Evolutionary conservation across 306 rosid genomes (phyloP).

Genomic region (Quercus dentata): DNA sequence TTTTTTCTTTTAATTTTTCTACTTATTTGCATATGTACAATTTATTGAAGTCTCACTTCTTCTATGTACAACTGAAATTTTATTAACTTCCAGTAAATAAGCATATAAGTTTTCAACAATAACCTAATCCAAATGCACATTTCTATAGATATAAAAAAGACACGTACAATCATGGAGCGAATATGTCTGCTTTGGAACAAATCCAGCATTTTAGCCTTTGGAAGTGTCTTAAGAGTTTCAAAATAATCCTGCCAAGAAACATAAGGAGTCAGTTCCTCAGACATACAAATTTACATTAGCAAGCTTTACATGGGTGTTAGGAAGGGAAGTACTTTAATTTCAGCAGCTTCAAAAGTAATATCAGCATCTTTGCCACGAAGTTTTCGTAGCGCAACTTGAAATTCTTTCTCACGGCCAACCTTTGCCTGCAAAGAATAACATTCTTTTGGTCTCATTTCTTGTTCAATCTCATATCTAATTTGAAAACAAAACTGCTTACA

Average conservation of each 20-base stretch:
- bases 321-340: slow-evolving; percentile 21
- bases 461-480: background rate
- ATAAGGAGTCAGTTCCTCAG: background rate
- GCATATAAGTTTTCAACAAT: no score
- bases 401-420: slow-evolving; percentile 36
- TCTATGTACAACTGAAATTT: no score
- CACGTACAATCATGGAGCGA: slow-evolving; percentile 31
- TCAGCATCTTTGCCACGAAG: slow-evolving; percentile 42
- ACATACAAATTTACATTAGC: background rate
- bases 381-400: slow-evolving; percentile 30
- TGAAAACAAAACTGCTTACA: background rate
- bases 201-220: slow-evolving; percentile 25
- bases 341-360: slow-evolving; percentile 26
- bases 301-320: slow-evolving; percentile 2
- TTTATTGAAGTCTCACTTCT: no score
- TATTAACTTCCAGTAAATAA: no score
- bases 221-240: slow-evolving; percentile 27
- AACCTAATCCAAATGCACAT: background rate
- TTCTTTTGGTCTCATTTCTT: background rate
- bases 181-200: slow-evolving; percentile 32
- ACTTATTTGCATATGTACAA: no score
- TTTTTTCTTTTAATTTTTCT: no score
- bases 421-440: slow-evolving; percentile 33
- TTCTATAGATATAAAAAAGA: slow-evolving; percentile 1
- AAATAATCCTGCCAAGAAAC: slow-evolving; percentile 27